Base-by-base conservation (phyloP, 192 early-diverging fungal species). In the Allomyces macrogynus region DNA sequence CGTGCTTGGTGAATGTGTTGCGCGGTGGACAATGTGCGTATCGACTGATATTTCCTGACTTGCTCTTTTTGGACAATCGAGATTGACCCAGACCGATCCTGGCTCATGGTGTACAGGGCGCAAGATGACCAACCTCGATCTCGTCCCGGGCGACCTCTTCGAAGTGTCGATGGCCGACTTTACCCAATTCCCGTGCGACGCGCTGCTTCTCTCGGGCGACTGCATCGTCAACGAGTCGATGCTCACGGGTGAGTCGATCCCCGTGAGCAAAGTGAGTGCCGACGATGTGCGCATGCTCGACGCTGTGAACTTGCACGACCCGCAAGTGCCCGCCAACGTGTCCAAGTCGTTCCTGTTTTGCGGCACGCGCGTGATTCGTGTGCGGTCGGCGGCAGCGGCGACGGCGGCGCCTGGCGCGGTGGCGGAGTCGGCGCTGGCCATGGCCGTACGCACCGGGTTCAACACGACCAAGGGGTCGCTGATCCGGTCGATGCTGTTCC, bases 211-310 rank as follows among this genome's bases (percentile, higher is more conserved):
- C 14, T 79, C 87, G 24, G 96, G 96, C 43, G 90, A 92, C 70
- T 96, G 93, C 68, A 97, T 99, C 66, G 85, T 97, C 42, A 97
- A 97, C 77, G 96, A 97, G 75, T 88, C 82, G 70, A 95, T 98
- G 92, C 79, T 99, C 16, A 99, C 96, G 0, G 96, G 96, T 62
- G 96, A 99, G 71, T 91, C 89, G 49, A 78, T 96, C 3, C 93
- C 93, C 0, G 90, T 99, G 20, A 90, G 90, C 25, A 99, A 99
- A 70, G 75, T 77, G 1, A 87, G 93, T 0, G 84, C 93, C 16
- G 80, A 77, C 5, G 83, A 82, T 43, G 65, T 66, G 2, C 81
- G 87, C 5, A 70, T 91, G 43, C 71, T 54, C 12, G 44, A 73
- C 20, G 71, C 74, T 20, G 23, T 92, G 67, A 84, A 90, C 70